Evolutionary conservation across 2,329 filamentous ascomycete genomes (phyloP).

Genomic region (Apiospora phragmitis): DNA sequence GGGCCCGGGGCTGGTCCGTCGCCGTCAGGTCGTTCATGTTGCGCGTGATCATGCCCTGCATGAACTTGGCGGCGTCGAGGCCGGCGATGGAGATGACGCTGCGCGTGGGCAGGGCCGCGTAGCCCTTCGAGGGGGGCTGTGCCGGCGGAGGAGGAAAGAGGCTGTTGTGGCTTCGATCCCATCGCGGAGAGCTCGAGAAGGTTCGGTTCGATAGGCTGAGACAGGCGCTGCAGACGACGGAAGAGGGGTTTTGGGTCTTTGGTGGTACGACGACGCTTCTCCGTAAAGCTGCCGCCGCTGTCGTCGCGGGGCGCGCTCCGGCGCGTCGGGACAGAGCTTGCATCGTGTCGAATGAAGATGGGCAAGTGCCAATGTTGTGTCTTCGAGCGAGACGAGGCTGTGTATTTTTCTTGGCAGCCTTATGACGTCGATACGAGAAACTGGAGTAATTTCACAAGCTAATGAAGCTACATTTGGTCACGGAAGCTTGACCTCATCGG

Average conservation of each 20-base stretch:
- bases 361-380: background rate
- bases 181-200: background rate
- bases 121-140: constrained; percentile 45
- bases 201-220: background rate
- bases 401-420: background rate
- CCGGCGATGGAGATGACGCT: constrained; percentile 79
- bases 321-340: constrained; percentile 3
- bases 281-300: background rate
- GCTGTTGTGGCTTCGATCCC: background rate
- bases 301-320: background rate
- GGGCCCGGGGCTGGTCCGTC: constrained; percentile 22
- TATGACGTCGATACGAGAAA: background rate
- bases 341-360: background rate
- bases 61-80: constrained; percentile 76
- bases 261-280: background rate
- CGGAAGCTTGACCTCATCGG: background rate
- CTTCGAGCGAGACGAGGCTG: background rate
- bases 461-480: background rate
- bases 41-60: constrained; percentile 85
- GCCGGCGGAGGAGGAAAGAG: constrained; percentile 24
- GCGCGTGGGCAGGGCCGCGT: constrained; percentile 67
- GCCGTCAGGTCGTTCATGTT: constrained; percentile 55
- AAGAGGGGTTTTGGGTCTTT: background rate
- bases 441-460: background rate
- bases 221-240: background rate